Base-by-base conservation (phyloP, 2,329 filamentous ascomycete species). In the Epichloe sibirici region DNA sequence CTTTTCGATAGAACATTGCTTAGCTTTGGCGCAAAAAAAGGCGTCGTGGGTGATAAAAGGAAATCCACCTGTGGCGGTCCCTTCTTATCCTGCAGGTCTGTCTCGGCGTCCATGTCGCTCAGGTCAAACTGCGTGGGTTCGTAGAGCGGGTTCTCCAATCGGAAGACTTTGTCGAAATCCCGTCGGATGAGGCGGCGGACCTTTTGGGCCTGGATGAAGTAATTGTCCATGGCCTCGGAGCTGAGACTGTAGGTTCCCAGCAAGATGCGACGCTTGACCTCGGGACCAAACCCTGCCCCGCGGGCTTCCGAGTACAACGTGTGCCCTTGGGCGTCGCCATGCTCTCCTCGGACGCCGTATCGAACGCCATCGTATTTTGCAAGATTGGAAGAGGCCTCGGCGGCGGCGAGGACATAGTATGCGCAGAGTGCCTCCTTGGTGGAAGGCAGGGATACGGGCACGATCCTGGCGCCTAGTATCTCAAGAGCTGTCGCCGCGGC, bases 331-430 rank as follows among this genome's bases (percentile, higher is more conserved):
- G 76, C 81, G 54, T 83, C 74, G 46, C 74, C 76, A 9, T 70
- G 66, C 2, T 66, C 63, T 5, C 70, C 71, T 34, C 82, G 77
- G 21, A 74, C 75, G 1, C 93, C 93, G 68, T 95, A 98, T 11
- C 93, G 85, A n/a, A 97, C 82, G 21, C 93, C 93, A 62, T 98
- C 94, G 66, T 96, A 98, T 66, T 95, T 96, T 53, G 93, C 88
- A 2, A 98, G 79, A 62, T 98, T 98, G 15, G 91, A 97, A 1
- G 89, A 89, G 3, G 93, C 93, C 69, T 98, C 93, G 15, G 93
- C 91, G 0, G 93, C 89, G 0, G 93, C 94, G 52, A 98, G 82
- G 53, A 98, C 80, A 67, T 98, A 98, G 72, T 98, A 98, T 37
- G 93, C 87, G 21, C 90, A 88, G 0, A 98, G 79, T 0, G 93